Base-by-base conservation (phyloP, 1,139 yeast species). In the Kodamaea sp. region DNA sequence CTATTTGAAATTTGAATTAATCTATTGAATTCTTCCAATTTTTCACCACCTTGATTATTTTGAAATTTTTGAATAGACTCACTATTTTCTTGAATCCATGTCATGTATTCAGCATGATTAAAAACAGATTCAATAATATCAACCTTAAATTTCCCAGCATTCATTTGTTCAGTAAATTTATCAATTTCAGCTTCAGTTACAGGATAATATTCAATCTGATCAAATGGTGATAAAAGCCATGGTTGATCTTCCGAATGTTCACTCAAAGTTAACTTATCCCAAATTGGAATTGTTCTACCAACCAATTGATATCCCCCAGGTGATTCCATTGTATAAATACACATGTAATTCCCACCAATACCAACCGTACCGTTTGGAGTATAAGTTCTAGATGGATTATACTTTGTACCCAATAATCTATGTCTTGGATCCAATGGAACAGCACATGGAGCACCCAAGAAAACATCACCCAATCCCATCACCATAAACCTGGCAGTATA, bases 251-350 rank as follows among this genome's bases (percentile, higher is more conserved):
- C 55, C 6, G 83, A 71, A 50, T 83, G 88, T 15, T 70, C 65
- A 37, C 92, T 92, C 45, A 92, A 70, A 27, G 87, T 75, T 54
- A 90, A 75, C 67, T 88, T 90, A 62, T 92, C 97, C 98, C 98
- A 92, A 52, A 90, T 90, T 42, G 97, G 97, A 49, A 92, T 81
- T 5, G 98, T 92, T 60, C 97, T 79, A 42, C 97, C 98, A 47
- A 89, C 92, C 54, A 92, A 75, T 68, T 90, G 97, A 65, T 92
- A 92, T 25, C 98, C 98, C 65, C 98, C 98, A 38, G 98, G 98
- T 23, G 96, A 87, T 53, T 90, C 96, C 90, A 90, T 89, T 33
- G 97, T 89, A 65, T 92, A 92, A 52, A 92, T 90, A 70, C 97
- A 90, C 97, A 90, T 89, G 72, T 89, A 92, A 83, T 84, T 88